Conservation (phyloP, 2,329 filamentous ascomycete species). For the Apiospora aurea region DNA sequence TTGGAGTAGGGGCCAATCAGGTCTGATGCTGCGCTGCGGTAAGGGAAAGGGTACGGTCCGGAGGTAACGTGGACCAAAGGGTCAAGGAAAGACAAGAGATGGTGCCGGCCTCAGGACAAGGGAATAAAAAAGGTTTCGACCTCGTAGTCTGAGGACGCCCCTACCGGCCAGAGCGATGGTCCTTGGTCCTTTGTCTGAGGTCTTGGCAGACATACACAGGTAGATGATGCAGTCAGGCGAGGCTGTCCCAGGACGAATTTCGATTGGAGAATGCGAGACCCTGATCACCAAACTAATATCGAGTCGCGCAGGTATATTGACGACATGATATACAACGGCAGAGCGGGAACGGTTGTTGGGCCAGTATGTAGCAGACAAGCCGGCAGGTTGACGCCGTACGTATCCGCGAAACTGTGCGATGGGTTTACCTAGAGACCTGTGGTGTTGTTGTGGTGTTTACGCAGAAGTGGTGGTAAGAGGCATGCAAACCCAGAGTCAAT, state of each 20-base stretch:
- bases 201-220: slow-evolving; percentile 50
- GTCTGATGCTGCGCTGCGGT: slow-evolving; percentile 39
- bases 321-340: slow-evolving; percentile 48
- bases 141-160: slow-evolving; percentile 35
- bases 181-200: neutral
- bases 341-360: slow-evolving; percentile 38
- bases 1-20: slow-evolving; percentile 21
- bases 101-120: slow-evolving; percentile 5
- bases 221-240: slow-evolving; percentile 41
- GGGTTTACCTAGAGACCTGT: neutral
- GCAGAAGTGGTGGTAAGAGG: slow-evolving; percentile 9
- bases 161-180: slow-evolving; percentile 29
- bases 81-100: slow-evolving; percentile 18
- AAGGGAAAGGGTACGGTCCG: slow-evolving; percentile 42
- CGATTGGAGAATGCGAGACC: slow-evolving; percentile 46
- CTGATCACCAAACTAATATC: slow-evolving; percentile 49
- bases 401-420: slow-evolving; percentile 5
- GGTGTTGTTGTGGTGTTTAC: slow-evolving; percentile 8
- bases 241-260: slow-evolving; percentile 40
- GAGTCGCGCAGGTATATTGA: slow-evolving; percentile 52
- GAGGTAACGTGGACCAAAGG: slow-evolving; percentile 40
- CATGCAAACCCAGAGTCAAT: slow-evolving; percentile 25
- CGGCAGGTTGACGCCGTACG: slow-evolving; percentile 13
- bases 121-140: slow-evolving; percentile 8
- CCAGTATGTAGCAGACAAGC: slow-evolving; percentile 9